Base-by-base conservation (phyloP, 192 early-diverging fungal genomes). In the Coemansia sp. region DNA sequence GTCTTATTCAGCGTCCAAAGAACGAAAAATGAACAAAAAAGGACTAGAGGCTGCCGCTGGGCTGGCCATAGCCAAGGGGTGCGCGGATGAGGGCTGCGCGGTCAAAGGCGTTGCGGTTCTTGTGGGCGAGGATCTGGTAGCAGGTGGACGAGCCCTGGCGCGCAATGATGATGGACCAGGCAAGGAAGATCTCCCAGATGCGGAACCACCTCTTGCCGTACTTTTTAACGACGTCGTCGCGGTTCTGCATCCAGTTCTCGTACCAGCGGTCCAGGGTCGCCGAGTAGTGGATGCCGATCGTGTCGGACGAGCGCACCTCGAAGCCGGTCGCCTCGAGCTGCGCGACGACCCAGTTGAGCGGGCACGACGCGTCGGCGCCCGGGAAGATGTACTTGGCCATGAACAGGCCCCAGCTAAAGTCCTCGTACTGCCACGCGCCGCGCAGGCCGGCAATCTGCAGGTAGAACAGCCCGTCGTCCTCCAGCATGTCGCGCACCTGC, bases 381-480 rank as follows among this genome's bases (percentile, higher is more conserved):
- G 94, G 95, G 88, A 98, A 98, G 50, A 98, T 86, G 73, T 98
- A 98, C 81, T 92, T 95, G 69, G 94, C 95, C 96, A 98, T 98
- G 69, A 98, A 97, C 48, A 97, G 84, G 63, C 94, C 96, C 92
- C 92, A 89, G 71, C 85, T 83, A 56, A 91, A 79, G 74, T 91
- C 90, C 80, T 89, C 88, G 78, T 85, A 89, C 71, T 89, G 87
- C 87, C 87, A 89, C 46, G 85, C 78, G 38, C 86, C 81, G 50
- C 97, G 86, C 55, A 98, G 82, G 69, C 97, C 97, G 64, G 97
- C 97, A 58, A 98, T 94, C 84, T 98, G 97, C 67, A 98, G 70
- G 85, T 86, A 98, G 85, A 98, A 97, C 45, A 98, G 69, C 64
- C 97, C 97, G 77, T 98, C 97, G 77, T 98, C 97, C 72, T 94